Percentiles rank a stretch among this genome's conserved stretches.
These are phyloP conservation scores for Porphyrellus sp. DNA, from an alignment of 1,284 basidiomycete species.

Conservation along the genomic window DNA sequence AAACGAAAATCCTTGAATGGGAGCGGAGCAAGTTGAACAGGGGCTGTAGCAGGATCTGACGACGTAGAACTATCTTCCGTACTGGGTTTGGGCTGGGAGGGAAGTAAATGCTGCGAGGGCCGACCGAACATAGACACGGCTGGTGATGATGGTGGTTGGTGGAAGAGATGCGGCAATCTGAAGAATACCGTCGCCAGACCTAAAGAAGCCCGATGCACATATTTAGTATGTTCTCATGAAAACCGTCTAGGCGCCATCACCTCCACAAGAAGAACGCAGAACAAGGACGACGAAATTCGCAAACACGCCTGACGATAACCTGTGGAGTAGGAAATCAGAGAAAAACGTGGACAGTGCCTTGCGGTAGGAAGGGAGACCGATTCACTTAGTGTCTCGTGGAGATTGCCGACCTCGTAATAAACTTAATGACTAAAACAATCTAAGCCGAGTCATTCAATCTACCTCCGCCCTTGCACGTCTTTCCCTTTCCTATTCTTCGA, in stretches of 20 bases:
- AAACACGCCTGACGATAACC: not conserved
- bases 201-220: conserved; percentile 9
- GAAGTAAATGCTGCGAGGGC: conserved; percentile 24
- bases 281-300: not conserved
- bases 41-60: conserved; percentile 4
- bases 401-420: conserved; percentile 18
- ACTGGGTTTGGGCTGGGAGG: conserved; percentile 4
- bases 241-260: conserved; percentile 12
- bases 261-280: conserved; percentile 10
- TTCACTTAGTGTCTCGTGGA: not conserved
- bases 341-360: not conserved
- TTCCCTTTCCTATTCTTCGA: too few relatives aligned
- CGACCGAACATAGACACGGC: conserved; percentile 31
- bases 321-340: not conserved
- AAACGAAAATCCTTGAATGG: conserved; percentile 43
- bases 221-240: conserved; percentile 19
- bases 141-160: conserved; percentile 7
- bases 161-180: conserved; percentile 14
- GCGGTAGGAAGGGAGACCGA: not conserved
- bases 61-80: not conserved
- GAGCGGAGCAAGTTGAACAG: conserved; percentile 16
- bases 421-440: not conserved
- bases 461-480: not conserved
- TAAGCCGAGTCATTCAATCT: not conserved
- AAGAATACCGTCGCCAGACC: not conserved